Percentiles rank a stretch among this genome's conserved stretches.
phyloP scores from a whole-genome alignment of 2,329 filamentous ascomycete species.

The Beauveria bassiana region DNA sequence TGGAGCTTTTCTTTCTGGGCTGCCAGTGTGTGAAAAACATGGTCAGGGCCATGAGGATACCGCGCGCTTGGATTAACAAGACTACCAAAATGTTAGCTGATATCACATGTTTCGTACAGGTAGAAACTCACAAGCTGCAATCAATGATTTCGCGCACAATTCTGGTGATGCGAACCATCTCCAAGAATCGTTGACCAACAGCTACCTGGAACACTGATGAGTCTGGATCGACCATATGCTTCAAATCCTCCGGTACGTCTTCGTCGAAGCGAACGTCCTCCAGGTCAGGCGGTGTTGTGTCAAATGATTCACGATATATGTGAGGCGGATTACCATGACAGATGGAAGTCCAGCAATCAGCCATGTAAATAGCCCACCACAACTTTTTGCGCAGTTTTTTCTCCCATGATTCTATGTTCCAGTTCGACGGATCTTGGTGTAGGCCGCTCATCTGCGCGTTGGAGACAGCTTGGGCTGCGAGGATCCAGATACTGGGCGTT shows the following conservation, averaged over 20 bases:
- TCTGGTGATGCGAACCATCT: conserved; percentile 25
- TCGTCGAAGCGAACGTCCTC: conserved; percentile 37
- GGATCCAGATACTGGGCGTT: conserved; percentile 36
- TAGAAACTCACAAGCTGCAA: conserved; percentile 24
- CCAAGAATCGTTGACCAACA: conserved; percentile 30
- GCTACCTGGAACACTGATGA: conserved; percentile 26
- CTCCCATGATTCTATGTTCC: conserved; percentile 35
- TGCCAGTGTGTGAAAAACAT: conserved; percentile 18
- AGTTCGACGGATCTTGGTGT: conserved; percentile 33
- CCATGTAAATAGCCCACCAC: conserved; percentile 37
- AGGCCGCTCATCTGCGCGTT: conserved; percentile 39
- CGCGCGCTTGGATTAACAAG: conserved; percentile 18
- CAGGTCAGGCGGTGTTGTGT: conserved; percentile 29
- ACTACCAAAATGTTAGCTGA: conserved; percentile 14
- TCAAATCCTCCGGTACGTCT: conserved; percentile 28
- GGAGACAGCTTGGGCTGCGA: conserved; percentile 34
- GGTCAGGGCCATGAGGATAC: conserved; percentile 14
- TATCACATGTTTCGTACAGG: not conserved
- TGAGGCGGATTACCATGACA: conserved; percentile 40
- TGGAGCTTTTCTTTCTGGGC: conserved; percentile 22
- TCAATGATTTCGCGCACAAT: conserved; percentile 26
- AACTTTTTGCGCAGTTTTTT: conserved; percentile 35
- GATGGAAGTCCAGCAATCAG: conserved; percentile 38
- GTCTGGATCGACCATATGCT: conserved; percentile 26
- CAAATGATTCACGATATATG: conserved; percentile 32